phyloP scores from a whole-genome alignment of 1,284 basidiomycete genomes.

The Heterobasidion parviporum region DNA sequence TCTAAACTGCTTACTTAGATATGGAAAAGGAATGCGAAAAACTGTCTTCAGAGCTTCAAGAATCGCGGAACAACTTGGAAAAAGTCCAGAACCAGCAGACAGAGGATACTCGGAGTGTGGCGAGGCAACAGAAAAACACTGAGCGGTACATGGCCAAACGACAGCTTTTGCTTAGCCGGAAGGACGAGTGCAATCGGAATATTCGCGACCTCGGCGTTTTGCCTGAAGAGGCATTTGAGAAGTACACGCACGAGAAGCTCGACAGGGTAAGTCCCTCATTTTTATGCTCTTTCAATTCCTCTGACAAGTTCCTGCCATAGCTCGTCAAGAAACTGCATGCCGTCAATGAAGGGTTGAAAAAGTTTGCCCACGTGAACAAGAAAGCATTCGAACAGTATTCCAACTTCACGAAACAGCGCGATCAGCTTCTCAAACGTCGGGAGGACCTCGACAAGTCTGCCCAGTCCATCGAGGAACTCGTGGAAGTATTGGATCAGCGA shows the following conservation, averaged over 20 bases:
- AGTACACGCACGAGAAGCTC: conserved; percentile 78
- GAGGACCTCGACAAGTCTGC: conserved; percentile 90
- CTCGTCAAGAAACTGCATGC: conserved; percentile 86
- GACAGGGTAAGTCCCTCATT: conserved; percentile 58
- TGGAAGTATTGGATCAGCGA: conserved; percentile 89
- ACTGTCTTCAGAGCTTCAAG: conserved; percentile 57
- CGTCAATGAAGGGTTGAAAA: conserved; percentile 89
- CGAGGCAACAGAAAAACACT: conserved; percentile 88
- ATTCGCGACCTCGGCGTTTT: conserved; percentile 95
- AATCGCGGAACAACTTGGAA: conserved; percentile 63
- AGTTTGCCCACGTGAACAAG: conserved; percentile 98
- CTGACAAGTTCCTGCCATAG: conserved; percentile 28
- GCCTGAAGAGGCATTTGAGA: conserved; percentile 96
- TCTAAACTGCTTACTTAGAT: conserved; percentile 27
- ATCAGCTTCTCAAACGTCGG: conserved; percentile 80
- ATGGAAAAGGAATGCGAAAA: conserved; percentile 68
- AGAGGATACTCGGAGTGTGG: conserved; percentile 81
- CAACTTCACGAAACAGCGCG: conserved; percentile 96
- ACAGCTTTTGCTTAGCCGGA: conserved; percentile 74
- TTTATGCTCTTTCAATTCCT: not conserved
- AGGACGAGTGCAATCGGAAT: conserved; percentile 89
- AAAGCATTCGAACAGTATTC: conserved; percentile 99
- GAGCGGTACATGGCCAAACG: conserved; percentile 92
- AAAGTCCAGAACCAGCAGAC: conserved; percentile 73
- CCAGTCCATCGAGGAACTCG: conserved; percentile 88